Percentiles rank a stretch among this genome's conserved stretches.
phyloP scores from a whole-genome alignment of 2,329 filamentous ascomycete species.

The Fonsecaea multimorphosa region DNA sequence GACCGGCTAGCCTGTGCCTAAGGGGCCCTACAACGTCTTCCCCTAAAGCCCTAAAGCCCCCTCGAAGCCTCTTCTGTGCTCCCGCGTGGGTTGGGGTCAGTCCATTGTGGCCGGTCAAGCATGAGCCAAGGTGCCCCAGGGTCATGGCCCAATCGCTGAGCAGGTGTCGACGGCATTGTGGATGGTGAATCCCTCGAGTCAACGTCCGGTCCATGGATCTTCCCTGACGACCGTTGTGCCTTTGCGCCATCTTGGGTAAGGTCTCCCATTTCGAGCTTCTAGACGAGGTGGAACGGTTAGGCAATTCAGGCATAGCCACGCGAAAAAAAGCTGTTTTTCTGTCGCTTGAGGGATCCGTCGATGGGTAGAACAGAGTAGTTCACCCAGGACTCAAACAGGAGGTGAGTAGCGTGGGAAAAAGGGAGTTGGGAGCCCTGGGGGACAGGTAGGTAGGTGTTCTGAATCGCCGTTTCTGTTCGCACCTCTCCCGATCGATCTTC shows the following conservation, averaged over 20 bases:
- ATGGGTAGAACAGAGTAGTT: neutral
- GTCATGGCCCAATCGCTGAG: slow-evolving; percentile 12
- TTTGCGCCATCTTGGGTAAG: slow-evolving; percentile 12
- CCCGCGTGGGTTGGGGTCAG: slow-evolving; percentile 4
- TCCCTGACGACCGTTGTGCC: slow-evolving; percentile 3
- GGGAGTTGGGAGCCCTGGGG: neutral
- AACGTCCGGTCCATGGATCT: slow-evolving; percentile 10
- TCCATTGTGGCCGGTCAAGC: neutral
- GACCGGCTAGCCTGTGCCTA: slow-evolving; percentile 6
- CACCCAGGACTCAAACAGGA: slow-evolving; percentile 16
- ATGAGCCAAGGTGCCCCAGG: neutral
- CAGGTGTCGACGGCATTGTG: neutral
- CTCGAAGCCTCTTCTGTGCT: neutral
- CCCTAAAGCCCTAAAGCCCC: slow-evolving; percentile 8
- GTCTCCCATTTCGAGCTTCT: slow-evolving; percentile 7
- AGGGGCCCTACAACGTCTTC: neutral
- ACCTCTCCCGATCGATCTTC: slow-evolving; percentile 10
- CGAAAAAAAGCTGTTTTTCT: neutral
- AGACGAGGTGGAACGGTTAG: slow-evolving; percentile 3
- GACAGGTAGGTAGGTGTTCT: neutral
- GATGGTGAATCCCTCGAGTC: neutral
- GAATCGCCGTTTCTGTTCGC: neutral
- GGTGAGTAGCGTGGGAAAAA: slow-evolving; percentile 17
- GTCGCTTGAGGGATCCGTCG: neutral
- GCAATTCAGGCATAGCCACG: slow-evolving; percentile 17